Evolutionary conservation across 176 grass and related monocot genomes (phyloP).

Genomic region (Eragrostis curvula): DNA sequence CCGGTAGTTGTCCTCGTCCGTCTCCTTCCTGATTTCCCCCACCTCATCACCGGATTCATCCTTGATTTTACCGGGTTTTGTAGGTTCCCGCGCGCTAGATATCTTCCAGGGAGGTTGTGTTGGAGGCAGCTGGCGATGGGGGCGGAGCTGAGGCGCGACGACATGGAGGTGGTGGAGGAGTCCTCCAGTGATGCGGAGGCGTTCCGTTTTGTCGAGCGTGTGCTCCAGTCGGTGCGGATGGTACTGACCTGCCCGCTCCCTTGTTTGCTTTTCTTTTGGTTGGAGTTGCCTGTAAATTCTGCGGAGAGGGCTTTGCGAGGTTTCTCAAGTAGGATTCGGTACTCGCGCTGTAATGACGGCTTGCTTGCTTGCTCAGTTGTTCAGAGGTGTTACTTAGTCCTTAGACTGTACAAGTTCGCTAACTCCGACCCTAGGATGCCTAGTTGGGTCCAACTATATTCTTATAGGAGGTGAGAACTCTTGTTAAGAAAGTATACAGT

Average conservation of each 20-base stretch:
- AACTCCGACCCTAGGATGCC: background rate
- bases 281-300: background rate
- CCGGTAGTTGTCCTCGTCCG: background rate
- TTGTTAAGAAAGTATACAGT: background rate
- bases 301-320: background rate
- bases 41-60: background rate
- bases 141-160: conserved; percentile 37
- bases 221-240: conserved; percentile 49
- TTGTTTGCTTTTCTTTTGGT: background rate
- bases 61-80: background rate
- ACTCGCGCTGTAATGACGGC: background rate
- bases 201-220: background rate
- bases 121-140: conserved; percentile 45
- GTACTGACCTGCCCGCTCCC: conserved; percentile 7
- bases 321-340: background rate
- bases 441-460: background rate
- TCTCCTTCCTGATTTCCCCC: background rate
- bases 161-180: conserved; percentile 27
- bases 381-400: background rate
- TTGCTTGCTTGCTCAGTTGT: background rate
- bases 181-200: background rate
- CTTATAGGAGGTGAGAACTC: background rate
- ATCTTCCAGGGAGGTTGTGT: conserved; percentile 42
- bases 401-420: background rate
- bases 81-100: conserved; percentile 24